Evolutionary conservation across 2,329 filamentous ascomycete genomes (phyloP).

Genomic region (Ceratocystis alfenasii): DNA sequence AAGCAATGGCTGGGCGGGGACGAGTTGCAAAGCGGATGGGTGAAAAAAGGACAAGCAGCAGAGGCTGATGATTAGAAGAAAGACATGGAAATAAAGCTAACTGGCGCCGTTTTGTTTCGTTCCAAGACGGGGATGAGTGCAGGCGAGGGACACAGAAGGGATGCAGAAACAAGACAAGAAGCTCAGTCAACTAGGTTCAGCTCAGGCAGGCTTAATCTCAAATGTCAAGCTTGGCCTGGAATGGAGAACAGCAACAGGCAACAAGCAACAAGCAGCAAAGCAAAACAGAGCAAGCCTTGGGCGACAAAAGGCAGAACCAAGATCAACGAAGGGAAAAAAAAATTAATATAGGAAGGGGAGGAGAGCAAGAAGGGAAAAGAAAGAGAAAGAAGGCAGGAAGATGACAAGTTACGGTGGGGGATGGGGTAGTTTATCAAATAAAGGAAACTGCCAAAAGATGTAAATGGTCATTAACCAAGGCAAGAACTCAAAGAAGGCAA

Average conservation of each 20-base stretch:
- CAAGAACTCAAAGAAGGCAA: neutral
- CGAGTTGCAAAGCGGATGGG: conserved; percentile 2
- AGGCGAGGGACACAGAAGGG: conserved; percentile 11
- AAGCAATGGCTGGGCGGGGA: neutral
- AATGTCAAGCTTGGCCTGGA: conserved; percentile 1
- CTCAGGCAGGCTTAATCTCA: conserved; percentile 1
- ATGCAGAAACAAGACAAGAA: conserved; percentile 13
- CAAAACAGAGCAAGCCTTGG: neutral
- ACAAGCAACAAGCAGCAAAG: neutral
- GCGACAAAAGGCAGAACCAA: neutral
- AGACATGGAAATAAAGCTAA: conserved; percentile 23
- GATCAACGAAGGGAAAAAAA: neutral
- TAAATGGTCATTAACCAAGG: neutral
- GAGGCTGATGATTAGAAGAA: conserved; percentile 23
- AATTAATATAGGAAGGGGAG: conserved; percentile 20
- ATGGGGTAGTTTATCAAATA: conserved; percentile 1
- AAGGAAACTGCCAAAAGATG: conserved; percentile 7
- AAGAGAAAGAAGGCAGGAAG: conserved; percentile 16
- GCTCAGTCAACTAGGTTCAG: neutral
- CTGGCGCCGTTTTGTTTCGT: neutral
- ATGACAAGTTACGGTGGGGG: conserved; percentile 3
- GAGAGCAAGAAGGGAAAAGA: neutral
- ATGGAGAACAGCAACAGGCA: neutral
- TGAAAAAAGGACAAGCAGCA: conserved; percentile 17
- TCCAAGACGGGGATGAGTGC: neutral